phyloP scores from a whole-genome alignment of 2,329 filamentous ascomycete genomes.

The Talaromyces albobiverticillius region DNA sequence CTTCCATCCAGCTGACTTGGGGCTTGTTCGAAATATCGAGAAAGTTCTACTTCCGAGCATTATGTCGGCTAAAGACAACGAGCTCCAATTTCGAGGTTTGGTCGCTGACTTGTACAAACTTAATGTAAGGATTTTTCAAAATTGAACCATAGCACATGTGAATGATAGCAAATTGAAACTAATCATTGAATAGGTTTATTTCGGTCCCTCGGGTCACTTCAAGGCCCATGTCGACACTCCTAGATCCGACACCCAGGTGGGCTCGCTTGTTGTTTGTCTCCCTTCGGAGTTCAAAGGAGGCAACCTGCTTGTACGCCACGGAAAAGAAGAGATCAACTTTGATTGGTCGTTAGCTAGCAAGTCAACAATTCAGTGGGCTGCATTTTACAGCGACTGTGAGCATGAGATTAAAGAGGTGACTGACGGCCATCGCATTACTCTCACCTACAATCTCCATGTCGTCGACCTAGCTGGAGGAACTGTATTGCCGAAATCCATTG shows the following conservation, averaged over 20 bases:
- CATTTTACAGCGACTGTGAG: constrained; percentile 38
- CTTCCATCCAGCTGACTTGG: constrained; percentile 52
- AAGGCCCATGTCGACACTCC: constrained; percentile 55
- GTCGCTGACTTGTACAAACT: constrained; percentile 57
- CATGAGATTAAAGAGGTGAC: constrained; percentile 46
- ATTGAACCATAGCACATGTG: neutral
- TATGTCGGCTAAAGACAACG: constrained; percentile 15
- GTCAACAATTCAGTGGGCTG: constrained; percentile 33
- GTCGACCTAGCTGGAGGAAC: constrained; percentile 27
- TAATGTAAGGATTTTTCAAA: constrained; percentile 39
- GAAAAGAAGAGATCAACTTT: constrained; percentile 24
- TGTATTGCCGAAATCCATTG: neutral
- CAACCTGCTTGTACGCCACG: constrained; percentile 30
- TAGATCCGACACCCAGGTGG: constrained; percentile 48
- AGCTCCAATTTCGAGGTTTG: constrained; percentile 31
- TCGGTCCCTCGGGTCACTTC: constrained; percentile 51
- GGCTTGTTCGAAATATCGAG: constrained; percentile 52
- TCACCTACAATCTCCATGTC: constrained; percentile 60
- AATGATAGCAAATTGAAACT: constrained; percentile 29
- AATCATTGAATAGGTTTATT: no score
- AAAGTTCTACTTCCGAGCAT: constrained; percentile 47
- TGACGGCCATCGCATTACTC: constrained; percentile 52
- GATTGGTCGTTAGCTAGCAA: constrained; percentile 25
- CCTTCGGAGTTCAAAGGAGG: constrained; percentile 35
- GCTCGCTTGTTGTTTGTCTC: constrained; percentile 54